These are phyloP conservation scores for Buxus sempervirens DNA, from an alignment of 164 flowering plant genomes.

Conservation along the genomic window DNA sequence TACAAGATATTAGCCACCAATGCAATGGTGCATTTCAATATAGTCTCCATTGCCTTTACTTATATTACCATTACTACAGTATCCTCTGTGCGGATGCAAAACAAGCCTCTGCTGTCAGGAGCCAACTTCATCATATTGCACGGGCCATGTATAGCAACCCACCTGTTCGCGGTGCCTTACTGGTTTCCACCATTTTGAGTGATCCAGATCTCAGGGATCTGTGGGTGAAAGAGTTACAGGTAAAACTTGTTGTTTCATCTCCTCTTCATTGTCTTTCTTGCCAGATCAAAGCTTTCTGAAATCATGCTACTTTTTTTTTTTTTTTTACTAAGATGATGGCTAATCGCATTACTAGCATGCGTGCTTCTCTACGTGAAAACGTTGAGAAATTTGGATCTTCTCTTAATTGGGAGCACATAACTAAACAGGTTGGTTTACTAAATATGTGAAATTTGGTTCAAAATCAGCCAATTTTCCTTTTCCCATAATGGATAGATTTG, in stretches of 20 bases:
- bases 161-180: conserved; percentile 29
- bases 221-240: conserved; percentile 30
- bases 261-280: neutral
- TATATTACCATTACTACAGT: conserved; percentile 8
- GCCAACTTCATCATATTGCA: conserved; percentile 31
- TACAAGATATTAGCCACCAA: too few species aligned
- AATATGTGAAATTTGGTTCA: neutral
- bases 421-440: conserved; percentile 28
- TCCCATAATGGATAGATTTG: neutral
- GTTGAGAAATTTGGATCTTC: conserved; percentile 27
- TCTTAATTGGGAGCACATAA: conserved; percentile 34
- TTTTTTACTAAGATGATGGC: conserved; percentile 18
- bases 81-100: conserved; percentile 21
- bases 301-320: neutral
- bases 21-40: too few species aligned
- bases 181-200: conserved; percentile 30
- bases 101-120: conserved; percentile 25
- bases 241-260: neutral
- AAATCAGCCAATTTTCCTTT: neutral
- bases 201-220: conserved; percentile 22
- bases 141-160: conserved; percentile 37
- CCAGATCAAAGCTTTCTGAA: neutral
- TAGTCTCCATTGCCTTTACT: neutral
- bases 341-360: conserved; percentile 22
- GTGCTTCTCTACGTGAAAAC: conserved; percentile 18